Evolutionary conservation across 2,329 filamentous ascomycete genomes (phyloP).

Genomic region (Hawksworthiomyces lignivorus): DNA sequence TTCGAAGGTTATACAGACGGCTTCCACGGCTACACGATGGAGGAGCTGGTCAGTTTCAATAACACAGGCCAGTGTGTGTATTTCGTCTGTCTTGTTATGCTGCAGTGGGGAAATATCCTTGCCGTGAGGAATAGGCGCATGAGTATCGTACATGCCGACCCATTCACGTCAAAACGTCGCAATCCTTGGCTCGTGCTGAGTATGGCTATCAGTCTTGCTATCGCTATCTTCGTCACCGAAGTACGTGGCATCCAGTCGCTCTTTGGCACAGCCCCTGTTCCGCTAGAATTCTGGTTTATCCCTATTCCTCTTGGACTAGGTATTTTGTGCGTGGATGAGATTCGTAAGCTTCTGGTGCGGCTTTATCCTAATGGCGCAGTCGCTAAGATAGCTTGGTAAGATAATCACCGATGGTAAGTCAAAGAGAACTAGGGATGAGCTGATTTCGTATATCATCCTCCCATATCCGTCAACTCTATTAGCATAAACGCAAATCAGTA

Average conservation of each 20-base stretch:
- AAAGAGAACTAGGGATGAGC: no score
- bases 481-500: no score
- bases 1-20: constrained; percentile 47
- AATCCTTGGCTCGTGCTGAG: constrained; percentile 64
- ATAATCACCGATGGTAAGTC: no score
- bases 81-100: constrained; percentile 59
- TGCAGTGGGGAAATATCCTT: constrained; percentile 66
- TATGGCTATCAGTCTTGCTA: constrained; percentile 60
- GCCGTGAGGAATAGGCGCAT: constrained; percentile 56
- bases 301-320: constrained; percentile 62
- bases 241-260: constrained; percentile 54
- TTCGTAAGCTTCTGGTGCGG: constrained; percentile 53
- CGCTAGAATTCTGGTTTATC: constrained; percentile 67
- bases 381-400: constrained; percentile 55
- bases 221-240: constrained; percentile 64
- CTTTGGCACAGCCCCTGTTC: constrained; percentile 53
- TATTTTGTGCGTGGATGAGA: constrained; percentile 58
- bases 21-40: constrained; percentile 46
- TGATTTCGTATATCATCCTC: no score
- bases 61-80: constrained; percentile 73
- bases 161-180: constrained; percentile 54
- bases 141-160: constrained; percentile 61
- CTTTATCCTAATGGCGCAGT: constrained; percentile 48
- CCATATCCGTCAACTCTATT: no score
- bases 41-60: constrained; percentile 50